phyloP scores from a whole-genome alignment of 768 basidiomycete genomes.

The Cystobasidium tubakii region DNA sequence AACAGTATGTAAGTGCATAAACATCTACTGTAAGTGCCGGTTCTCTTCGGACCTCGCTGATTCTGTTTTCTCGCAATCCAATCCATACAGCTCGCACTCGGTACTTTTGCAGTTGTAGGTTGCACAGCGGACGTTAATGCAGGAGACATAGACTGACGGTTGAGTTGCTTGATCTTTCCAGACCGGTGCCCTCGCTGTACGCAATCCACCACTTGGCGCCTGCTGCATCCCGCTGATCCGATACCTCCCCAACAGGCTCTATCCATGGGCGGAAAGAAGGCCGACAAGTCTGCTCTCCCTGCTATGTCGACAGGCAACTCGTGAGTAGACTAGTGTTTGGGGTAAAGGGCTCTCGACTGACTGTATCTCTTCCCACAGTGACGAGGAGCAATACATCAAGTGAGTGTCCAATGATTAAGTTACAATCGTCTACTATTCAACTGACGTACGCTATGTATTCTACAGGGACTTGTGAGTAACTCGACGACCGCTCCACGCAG shows the following conservation, averaged over 20 bases:
- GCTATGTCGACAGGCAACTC: conserved; percentile 24
- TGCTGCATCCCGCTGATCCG: background rate
- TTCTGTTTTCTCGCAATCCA: background rate
- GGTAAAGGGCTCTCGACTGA: background rate
- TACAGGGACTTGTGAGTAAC: conserved; percentile 29
- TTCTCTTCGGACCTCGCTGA: background rate
- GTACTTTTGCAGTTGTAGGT: conserved; percentile 24
- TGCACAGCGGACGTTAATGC: background rate
- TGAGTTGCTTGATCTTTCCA: background rate
- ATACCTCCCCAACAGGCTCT: conserved; percentile 19
- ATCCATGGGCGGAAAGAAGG: conserved; percentile 33
- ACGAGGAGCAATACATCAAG: conserved; percentile 34
- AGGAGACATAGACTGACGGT: no score
- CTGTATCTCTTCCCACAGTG: conserved; percentile 1
- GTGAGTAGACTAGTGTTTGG: background rate
- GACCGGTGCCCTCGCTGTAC: conserved; percentile 15
- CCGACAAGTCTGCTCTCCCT: conserved; percentile 17
- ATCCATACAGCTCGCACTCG: conserved; percentile 25
- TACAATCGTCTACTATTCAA: background rate
- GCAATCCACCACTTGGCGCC: background rate
- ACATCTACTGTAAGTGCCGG: no score
- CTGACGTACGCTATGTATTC: background rate
- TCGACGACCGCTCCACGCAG: background rate
- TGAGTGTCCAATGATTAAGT: background rate
- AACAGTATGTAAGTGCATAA: background rate